phyloP scores from a whole-genome alignment of 208 protist species.

The Leishmania tropica region DNA sequence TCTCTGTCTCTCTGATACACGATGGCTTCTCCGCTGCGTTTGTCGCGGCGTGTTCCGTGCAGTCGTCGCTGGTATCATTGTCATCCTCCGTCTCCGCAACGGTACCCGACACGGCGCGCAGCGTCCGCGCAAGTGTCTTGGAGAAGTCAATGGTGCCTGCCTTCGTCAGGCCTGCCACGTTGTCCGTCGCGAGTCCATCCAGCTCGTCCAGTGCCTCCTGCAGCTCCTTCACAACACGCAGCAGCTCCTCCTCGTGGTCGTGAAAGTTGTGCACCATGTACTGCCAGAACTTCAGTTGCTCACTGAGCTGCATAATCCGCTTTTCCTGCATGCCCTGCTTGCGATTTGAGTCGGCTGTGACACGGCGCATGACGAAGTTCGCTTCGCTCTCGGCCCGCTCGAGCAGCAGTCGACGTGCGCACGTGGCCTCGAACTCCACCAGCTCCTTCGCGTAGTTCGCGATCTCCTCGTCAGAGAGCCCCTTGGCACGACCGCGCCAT shows the following conservation, averaged over 20 bases:
- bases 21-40: neutral
- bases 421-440: conserved; percentile 88
- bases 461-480: conserved; percentile 85
- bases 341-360: conserved; percentile 78
- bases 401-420: conserved; percentile 76
- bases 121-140: conserved; percentile 37
- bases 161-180: conserved; percentile 45
- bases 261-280: conserved; percentile 94
- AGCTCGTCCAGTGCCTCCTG: conserved; percentile 76
- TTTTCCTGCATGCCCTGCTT: conserved; percentile 92
- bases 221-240: conserved; percentile 74
- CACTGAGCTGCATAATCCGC: conserved; percentile 76
- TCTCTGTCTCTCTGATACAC: neutral
- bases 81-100: conserved; percentile 5
- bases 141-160: conserved; percentile 88
- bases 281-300: conserved; percentile 94
- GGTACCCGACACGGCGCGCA: conserved; percentile 21
- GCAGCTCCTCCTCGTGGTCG: conserved; percentile 89
- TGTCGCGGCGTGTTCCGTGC: neutral
- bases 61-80: neutral
- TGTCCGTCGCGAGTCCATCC: conserved; percentile 69
- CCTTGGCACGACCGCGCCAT: conserved; percentile 79
- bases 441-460: conserved; percentile 89
- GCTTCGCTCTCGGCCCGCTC: conserved; percentile 87
- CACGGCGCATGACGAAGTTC: conserved; percentile 89